Evolutionary conservation across 805 yeast genomes (phyloP).

Genomic region (Ogataea paradorogensis): DNA sequence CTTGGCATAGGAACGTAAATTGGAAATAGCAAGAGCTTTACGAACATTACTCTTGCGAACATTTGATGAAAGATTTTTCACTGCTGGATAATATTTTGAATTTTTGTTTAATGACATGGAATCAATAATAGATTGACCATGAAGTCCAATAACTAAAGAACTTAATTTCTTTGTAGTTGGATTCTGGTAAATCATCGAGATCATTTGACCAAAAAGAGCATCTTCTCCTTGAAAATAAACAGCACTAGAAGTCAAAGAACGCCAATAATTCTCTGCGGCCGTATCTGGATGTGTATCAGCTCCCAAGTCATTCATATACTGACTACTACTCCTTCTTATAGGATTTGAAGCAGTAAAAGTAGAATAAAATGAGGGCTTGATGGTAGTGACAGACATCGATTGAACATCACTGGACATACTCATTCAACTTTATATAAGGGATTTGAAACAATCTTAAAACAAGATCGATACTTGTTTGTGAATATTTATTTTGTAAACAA

Average conservation of each 20-base stretch:
- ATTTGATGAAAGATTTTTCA: conserved; percentile 57
- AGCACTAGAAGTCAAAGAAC: conserved; percentile 42
- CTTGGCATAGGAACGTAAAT: conserved; percentile 62
- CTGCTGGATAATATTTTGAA: conserved; percentile 77
- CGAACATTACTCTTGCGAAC: conserved; percentile 59
- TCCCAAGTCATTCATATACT: conserved; percentile 16
- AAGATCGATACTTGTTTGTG: conserved; percentile 4
- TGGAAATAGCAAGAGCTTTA: conserved; percentile 71
- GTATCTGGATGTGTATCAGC: conserved; percentile 12
- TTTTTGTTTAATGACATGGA: conserved; percentile 53
- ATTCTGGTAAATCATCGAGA: conserved; percentile 52
- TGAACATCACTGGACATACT: background rate
- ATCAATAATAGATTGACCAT: conserved; percentile 62
- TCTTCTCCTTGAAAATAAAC: conserved; percentile 55
- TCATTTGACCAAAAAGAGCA: conserved; percentile 41
- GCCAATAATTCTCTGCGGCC: conserved; percentile 37
- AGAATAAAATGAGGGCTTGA: conserved; percentile 20
- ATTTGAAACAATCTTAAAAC: conserved; percentile 12
- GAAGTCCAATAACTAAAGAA: conserved; percentile 55
- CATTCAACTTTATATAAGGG: conserved; percentile 4
- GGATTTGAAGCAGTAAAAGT: conserved; percentile 20
- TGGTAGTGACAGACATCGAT: background rate
- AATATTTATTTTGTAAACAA: conserved; percentile 12
- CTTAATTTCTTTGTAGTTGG: conserved; percentile 44
- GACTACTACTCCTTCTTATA: conserved; percentile 20